Base-by-base conservation (phyloP, 2,329 filamentous ascomycete species). In the Cladosporium halotolerans region DNA sequence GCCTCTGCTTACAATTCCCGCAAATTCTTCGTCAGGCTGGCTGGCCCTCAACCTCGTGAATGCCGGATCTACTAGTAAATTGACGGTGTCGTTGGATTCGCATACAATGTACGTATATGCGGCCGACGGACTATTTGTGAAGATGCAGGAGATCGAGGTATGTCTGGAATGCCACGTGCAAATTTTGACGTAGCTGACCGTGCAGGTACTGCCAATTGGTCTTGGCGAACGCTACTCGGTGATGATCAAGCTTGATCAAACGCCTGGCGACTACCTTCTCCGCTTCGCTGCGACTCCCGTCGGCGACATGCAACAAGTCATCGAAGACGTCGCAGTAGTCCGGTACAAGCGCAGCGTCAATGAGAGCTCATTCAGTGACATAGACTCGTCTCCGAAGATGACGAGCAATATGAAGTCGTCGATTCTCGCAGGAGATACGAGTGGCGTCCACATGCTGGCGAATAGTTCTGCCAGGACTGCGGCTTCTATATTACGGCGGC, bases 61-160 rank as follows among this genome's bases (percentile, higher is more conserved):
- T 38, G 34, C 34, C n/a, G 34, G 34, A 10, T 38, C 34, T n/a
- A 38, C 34, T n/a, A 38, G 10, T n/a, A 38, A 38, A n/a, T 38
- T 38, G 34, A 38, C 34, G 34, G 34, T 38, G 34, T 38, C 34
- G 34, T 38, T 38, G 34, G 34, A 38, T 14, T 38, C 34, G 10
- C 34, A 38, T 38, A 38, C 34, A 14, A 62, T 60, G 58, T 59
- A 51, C 41, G 52, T 60, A 18, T 51, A 57, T 10, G 60, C 58
- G 13, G 55, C 58, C 31, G 60, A 62, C 34, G 57, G 58, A 5
- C 54, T 57, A 38, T 60, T 60, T 34, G 55, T 57, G 9, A 38
- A 56, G 38, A 51, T 54, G n/a, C 53, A 59, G 40, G 54, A 52
- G 52, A 49, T 58, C n/a, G 52, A 60, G 38, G 58, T 58, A 42